These are phyloP conservation scores for Anthracocystis setariae DNA, from an alignment of 1,284 basidiomycete genomes.

Conservation along the genomic window DNA sequence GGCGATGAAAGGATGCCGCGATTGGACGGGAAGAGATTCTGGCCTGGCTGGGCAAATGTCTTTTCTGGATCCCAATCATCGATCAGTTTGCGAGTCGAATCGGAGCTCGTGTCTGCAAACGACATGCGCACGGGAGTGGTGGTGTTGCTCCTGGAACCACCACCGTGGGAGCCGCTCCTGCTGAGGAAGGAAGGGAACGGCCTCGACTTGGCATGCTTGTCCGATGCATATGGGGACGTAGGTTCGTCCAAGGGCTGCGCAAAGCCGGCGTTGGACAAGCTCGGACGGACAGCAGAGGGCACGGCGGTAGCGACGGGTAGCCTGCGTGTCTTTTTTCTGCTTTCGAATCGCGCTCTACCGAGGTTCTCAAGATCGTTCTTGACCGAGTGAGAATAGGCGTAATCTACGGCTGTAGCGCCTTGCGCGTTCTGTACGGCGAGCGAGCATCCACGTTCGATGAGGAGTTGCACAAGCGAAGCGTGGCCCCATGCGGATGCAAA, in stretches of 20 bases:
- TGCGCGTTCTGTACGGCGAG: conserved; percentile 84
- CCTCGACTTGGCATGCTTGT: conserved; percentile 10
- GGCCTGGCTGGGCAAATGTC: conserved; percentile 43
- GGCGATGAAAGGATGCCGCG: conserved; percentile 25
- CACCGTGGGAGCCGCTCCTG: conserved; percentile 19
- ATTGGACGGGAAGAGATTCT: conserved; percentile 31
- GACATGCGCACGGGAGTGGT: conserved; percentile 25
- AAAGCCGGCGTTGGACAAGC: not conserved
- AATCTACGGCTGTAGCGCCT: conserved; percentile 89
- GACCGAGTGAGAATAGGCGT: conserved; percentile 74
- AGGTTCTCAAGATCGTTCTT: conserved; percentile 54
- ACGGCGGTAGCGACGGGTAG: conserved; percentile 16
- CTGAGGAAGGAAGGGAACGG: conserved; percentile 33
- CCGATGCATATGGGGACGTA: not conserved
- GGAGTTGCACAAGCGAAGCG: conserved; percentile 79
- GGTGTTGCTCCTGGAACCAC: conserved; percentile 8
- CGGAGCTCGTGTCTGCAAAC: conserved; percentile 14
- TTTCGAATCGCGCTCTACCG: conserved; percentile 44
- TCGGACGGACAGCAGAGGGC: conserved; percentile 12
- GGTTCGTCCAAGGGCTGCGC: conserved; percentile 17
- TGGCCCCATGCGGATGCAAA: conserved; percentile 70
- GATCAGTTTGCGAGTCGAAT: conserved; percentile 11
- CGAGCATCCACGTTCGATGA: conserved; percentile 87
- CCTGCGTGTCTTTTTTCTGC: conserved; percentile 29
- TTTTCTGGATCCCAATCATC: conserved; percentile 47